Percentiles rank a stretch among this genome's conserved stretches.
Evolutionary conservation across 768 basidiomycete species (phyloP).

Genomic region (Boletellus ananiceps): DNA sequence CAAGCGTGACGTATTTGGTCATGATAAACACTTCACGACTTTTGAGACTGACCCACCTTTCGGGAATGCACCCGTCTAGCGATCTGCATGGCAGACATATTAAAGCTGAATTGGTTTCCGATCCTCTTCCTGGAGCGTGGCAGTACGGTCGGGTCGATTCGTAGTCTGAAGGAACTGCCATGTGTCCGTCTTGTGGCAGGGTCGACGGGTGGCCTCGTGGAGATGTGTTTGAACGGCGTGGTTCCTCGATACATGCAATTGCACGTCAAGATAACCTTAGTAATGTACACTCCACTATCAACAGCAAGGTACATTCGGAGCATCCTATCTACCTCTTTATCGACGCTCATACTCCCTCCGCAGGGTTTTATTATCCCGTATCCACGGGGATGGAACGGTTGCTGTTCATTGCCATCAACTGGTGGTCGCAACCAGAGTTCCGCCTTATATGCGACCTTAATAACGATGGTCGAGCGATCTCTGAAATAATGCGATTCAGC

Average conservation of each 20-base stretch:
- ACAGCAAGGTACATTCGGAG: neutral
- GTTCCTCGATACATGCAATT: neutral
- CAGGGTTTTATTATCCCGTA: neutral
- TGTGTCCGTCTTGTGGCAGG: conserved; percentile 3
- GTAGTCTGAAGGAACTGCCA: conserved; percentile 1
- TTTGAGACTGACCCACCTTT: neutral
- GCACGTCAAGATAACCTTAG: neutral
- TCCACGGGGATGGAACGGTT: neutral
- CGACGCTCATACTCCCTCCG: neutral
- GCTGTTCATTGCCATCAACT: too few relatives aligned
- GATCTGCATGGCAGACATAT: neutral
- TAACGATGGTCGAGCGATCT: neutral
- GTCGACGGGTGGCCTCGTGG: neutral
- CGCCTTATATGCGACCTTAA: neutral
- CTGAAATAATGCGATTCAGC: neutral
- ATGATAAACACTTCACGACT: too few relatives aligned
- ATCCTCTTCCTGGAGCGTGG: neutral
- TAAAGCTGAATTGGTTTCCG: neutral
- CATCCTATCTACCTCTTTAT: conserved; percentile 1
- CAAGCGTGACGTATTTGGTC: neutral
- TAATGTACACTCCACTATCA: neutral
- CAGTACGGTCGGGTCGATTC: neutral
- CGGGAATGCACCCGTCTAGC: neutral
- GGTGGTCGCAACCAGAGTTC: neutral
- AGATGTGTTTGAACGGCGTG: neutral